Base-by-base conservation (phyloP, 768 basidiomycete genomes). In the Leccinum boreale region DNA sequence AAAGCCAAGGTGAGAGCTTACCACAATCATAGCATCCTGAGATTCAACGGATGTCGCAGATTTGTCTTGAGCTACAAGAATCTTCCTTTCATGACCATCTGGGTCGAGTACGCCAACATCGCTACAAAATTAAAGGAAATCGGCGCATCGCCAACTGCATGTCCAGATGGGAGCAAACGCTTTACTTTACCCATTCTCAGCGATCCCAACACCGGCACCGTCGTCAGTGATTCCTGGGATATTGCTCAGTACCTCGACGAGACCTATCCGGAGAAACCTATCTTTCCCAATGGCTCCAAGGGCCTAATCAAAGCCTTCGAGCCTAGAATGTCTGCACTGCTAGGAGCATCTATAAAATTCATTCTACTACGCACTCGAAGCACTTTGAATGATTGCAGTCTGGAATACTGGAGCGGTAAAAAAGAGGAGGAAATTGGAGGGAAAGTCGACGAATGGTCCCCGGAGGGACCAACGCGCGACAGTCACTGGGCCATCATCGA, bases 181-280 rank as follows among this genome's bases (percentile, higher is more conserved):
- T 72, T 72, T 33, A 75, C 74, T 0, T n/a, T 75, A 24, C 75
- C 77, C 23, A 71, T 69, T 15, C 66, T 76, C 56, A 58, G 70
- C 14, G 75, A 77, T 45, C 68, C 67, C 23, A 67, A 65, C 24
- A 73, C 73, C 0, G 63, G 67, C 0, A 52, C 64, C 9, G 19
- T 72, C 21, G 24, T 75, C 56, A 65, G 64, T 50, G 71, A 77
- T 50, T 76, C 74, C 7, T 64, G 62, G 39, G 58, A 46, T 17
- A 76, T 77, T 12, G 71, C 73, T 0, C 62, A 67, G 31, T 77
- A 77, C 24, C 70, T 77, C 23, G 75, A 77, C 21, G 60, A 61
- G 50, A 67, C 60, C 10, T 76, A 75, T 59, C 73, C 74, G 0
- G 67, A 72, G 36, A 75, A 67, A 21, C 65, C 62, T 5, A 44